phyloP scores from a whole-genome alignment of 768 basidiomycete species.

The Lactarius tabidus region DNA sequence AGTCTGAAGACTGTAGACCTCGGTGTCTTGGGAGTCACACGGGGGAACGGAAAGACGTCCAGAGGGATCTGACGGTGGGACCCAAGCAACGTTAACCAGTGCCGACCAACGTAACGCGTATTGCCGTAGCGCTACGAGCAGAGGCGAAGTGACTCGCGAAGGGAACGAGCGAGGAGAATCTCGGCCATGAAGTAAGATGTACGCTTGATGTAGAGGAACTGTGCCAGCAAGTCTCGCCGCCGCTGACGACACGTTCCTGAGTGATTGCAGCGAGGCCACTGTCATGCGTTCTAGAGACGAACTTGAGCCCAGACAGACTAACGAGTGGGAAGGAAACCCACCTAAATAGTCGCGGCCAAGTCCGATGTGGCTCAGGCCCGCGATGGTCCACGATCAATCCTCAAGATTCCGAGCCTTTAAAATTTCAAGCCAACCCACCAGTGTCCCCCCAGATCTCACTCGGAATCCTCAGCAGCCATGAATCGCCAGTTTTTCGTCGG shows the following conservation, averaged over 20 bases:
- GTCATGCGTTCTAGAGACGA: constrained; percentile 7
- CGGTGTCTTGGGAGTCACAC: constrained; percentile 25
- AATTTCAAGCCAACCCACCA: not conserved
- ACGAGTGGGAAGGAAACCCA: not conserved
- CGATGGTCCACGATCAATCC: not conserved
- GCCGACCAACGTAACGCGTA: constrained; percentile 46
- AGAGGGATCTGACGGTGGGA: constrained; percentile 25
- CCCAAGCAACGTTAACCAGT: constrained; percentile 60
- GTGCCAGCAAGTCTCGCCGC: constrained; percentile 17
- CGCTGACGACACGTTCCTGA: not conserved
- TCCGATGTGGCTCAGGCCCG: not conserved
- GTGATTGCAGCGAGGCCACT: not conserved
- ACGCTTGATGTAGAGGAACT: constrained; percentile 19
- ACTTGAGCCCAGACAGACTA: not conserved
- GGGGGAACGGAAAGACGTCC: constrained; percentile 27
- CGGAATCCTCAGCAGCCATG: constrained; percentile 40
- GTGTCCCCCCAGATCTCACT: not conserved
- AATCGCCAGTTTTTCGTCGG: constrained; percentile 90
- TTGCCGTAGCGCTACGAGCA: constrained; percentile 49
- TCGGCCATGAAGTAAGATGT: constrained; percentile 19
- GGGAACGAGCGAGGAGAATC: constrained; percentile 21
- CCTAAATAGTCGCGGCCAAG: not conserved
- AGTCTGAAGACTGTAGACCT: constrained; percentile 42
- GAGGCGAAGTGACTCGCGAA: constrained; percentile 28
- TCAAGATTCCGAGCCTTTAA: not conserved